These are phyloP conservation scores for Epichloe elymi DNA, from an alignment of 2,329 filamentous ascomycete species.

Conservation along the genomic window DNA sequence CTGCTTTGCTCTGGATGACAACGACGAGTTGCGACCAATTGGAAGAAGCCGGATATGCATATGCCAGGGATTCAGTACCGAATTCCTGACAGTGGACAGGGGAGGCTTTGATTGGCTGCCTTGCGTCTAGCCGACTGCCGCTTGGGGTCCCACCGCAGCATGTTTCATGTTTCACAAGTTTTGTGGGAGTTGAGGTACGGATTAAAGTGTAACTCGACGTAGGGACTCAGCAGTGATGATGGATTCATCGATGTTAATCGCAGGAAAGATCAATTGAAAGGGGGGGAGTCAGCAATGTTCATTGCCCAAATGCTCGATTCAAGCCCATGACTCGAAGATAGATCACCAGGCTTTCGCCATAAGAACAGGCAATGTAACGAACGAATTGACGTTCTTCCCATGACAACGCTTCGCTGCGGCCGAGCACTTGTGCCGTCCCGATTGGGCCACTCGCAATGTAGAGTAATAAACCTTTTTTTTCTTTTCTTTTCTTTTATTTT, in stretches of 20 bases:
- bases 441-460: conserved; percentile 1
- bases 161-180: not conserved
- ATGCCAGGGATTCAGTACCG: not conserved
- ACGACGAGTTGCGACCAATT: conserved; percentile 3
- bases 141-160: not conserved
- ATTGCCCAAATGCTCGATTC: not conserved
- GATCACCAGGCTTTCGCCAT: not conserved
- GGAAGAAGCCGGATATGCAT: not conserved
- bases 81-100: not conserved
- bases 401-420: not conserved
- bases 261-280: not conserved
- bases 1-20: not conserved
- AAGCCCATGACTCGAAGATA: not conserved
- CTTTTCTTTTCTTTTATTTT: not conserved
- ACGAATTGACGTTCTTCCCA: not conserved
- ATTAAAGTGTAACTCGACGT: too few relatives aligned
- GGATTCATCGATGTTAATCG: too few relatives aligned
- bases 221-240: too few relatives aligned
- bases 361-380: not conserved
- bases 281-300: too few relatives aligned
- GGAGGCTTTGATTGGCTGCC: conserved; percentile 2
- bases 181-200: too few relatives aligned
- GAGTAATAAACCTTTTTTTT: not conserved
- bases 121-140: not conserved
- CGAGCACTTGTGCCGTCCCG: not conserved